A percentile compares a stretch with the other conserved stretches of the same genome.
Conservation (phyloP, 108 stramenopile species). For the Schizochytrium sp. region DNA sequence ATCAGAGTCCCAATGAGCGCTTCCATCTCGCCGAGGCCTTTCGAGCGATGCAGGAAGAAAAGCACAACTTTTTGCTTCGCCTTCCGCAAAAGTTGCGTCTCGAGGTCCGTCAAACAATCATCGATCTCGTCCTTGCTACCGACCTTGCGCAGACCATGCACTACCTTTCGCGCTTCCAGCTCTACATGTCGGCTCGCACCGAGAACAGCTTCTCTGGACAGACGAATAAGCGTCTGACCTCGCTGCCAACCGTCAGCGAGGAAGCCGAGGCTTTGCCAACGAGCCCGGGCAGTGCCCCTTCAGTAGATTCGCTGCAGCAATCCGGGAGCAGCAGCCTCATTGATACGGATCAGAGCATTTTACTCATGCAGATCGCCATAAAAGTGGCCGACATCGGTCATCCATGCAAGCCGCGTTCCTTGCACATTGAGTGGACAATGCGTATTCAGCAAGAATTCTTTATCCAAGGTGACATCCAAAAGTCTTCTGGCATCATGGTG, state of each 20-base stretch:
- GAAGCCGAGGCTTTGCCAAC: not conserved
- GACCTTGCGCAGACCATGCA: constrained; percentile 42
- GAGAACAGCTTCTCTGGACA: not conserved
- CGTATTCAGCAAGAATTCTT: constrained; percentile 63
- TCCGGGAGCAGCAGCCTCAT: not conserved
- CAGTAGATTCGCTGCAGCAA: not conserved
- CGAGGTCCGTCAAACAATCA: constrained; percentile 26
- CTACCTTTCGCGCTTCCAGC: constrained; percentile 33
- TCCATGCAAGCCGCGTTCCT: constrained; percentile 33
- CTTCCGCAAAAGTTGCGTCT: not conserved
- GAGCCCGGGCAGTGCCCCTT: not conserved
- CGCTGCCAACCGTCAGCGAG: not conserved
- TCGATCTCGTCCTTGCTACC: constrained; percentile 45
- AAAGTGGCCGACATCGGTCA: constrained; percentile 44
- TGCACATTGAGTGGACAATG: constrained; percentile 58
- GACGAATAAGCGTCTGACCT: not conserved
- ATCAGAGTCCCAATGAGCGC: constrained; percentile 47
- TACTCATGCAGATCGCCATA: constrained; percentile 38
- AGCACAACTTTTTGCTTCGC: constrained; percentile 32
- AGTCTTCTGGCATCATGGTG: constrained; percentile 48
- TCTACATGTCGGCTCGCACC: constrained; percentile 13
- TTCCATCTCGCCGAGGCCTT: constrained; percentile 46
- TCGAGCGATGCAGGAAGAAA: constrained; percentile 23
- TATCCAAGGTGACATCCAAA: constrained; percentile 63
- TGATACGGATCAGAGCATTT: constrained; percentile 30